phyloP scores from a whole-genome alignment of 495 filamentous ascomycete genomes.

The Lindgomyces ingoldianus region DNA sequence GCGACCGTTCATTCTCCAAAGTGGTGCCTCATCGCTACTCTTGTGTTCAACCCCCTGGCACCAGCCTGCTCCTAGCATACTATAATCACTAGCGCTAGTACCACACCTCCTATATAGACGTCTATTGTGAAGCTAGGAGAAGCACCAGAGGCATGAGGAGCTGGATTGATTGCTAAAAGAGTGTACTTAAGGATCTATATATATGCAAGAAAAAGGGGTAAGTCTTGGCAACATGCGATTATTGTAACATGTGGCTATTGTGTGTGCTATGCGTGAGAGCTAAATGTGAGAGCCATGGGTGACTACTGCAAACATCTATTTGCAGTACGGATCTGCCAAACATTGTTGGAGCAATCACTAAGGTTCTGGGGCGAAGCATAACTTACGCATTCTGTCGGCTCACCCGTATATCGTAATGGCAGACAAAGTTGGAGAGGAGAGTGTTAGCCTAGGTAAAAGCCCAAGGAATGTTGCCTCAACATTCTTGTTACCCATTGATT shows the following conservation, averaged over 20 bases:
- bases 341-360: background rate
- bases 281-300: no score
- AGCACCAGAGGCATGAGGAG: no score
- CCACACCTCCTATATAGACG: background rate
- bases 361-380: background rate
- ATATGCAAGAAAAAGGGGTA: no score
- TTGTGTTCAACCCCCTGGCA: background rate
- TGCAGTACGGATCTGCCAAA: background rate
- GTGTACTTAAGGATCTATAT: no score
- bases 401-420: background rate
- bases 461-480: background rate
- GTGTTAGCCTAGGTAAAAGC: background rate
- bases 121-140: no score
- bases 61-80: background rate
- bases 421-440: background rate
- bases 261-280: no score
- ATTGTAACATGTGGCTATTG: no score
- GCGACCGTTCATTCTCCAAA: background rate
- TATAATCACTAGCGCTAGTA: background rate
- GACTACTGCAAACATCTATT: no score
- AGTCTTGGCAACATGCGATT: no score
- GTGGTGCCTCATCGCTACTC: background rate
- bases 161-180: no score
- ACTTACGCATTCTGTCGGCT: background rate
- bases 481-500: background rate